phyloP scores from a whole-genome alignment of 2,329 filamentous ascomycete species.

The Daldinia eschscholtzii region DNA sequence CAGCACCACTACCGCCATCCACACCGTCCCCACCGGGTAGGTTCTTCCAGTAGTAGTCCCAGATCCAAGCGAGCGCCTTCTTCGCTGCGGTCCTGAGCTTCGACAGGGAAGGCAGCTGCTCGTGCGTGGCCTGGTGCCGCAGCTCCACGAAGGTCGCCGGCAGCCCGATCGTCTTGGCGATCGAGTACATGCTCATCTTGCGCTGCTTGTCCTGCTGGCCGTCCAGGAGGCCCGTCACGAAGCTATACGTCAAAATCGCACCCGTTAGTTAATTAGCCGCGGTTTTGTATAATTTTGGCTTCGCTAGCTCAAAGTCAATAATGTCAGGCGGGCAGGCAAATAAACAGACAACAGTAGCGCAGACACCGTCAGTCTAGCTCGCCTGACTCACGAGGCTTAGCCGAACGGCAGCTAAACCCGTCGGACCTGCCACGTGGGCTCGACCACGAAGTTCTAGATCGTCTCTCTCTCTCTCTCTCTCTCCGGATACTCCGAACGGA shows the following conservation, averaged over 20 bases:
- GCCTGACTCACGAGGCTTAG: neutral
- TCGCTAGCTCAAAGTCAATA: no score
- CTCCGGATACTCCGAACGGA: conserved; percentile 7
- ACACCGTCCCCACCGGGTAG: conserved; percentile 49
- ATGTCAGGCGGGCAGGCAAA: no score
- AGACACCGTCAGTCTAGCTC: no score
- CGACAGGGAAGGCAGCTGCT: conserved; percentile 82
- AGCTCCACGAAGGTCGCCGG: conserved; percentile 88
- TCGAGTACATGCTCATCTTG: conserved; percentile 79
- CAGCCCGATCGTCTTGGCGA: conserved; percentile 75
- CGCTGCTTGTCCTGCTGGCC: conserved; percentile 75
- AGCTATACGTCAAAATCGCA: conserved; percentile 60
- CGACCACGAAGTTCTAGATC: neutral
- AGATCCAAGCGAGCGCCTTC: conserved; percentile 85
- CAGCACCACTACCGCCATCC: conserved; percentile 6
- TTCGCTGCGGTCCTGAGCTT: conserved; percentile 77
- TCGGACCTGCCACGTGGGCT: conserved; percentile 5
- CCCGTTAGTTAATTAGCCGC: conserved; percentile 26
- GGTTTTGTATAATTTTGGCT: conserved; percentile 1
- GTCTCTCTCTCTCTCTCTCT: no score
- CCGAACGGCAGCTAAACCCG: neutral
- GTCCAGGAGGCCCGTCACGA: conserved; percentile 84
- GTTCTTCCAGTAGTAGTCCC: conserved; percentile 85
- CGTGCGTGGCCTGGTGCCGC: conserved; percentile 90
- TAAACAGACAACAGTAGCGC: no score